These are phyloP conservation scores for Cutaneotrichosporon sp. DNA, from an alignment of 1,284 basidiomycete genomes.

Conservation along the genomic window DNA sequence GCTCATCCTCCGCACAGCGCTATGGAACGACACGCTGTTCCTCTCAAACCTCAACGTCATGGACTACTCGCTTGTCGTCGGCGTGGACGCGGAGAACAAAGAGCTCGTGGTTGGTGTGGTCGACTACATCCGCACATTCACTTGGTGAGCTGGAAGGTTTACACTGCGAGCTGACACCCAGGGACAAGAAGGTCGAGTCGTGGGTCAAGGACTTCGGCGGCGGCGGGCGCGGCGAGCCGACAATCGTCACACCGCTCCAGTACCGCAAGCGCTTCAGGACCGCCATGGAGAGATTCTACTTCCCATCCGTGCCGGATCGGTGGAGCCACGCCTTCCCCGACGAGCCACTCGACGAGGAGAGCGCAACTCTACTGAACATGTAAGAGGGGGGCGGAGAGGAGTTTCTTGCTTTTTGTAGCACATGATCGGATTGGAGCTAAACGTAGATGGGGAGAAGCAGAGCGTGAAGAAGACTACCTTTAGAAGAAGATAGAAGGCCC, in stretches of 20 bases:
- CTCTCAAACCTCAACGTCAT: conserved; percentile 95
- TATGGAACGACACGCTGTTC: conserved; percentile 89
- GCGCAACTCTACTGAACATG: conserved; percentile 10
- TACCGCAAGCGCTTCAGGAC: conserved; percentile 77
- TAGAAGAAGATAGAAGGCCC: not conserved
- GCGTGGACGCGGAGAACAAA: conserved; percentile 78
- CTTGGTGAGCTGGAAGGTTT: conserved; percentile 54
- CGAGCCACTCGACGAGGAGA: conserved; percentile 15
- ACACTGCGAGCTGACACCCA: conserved; percentile 5
- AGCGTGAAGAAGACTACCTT: not conserved
- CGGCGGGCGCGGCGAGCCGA: conserved; percentile 79
- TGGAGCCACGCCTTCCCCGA: conserved; percentile 34
- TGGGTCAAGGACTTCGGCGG: conserved; percentile 94
- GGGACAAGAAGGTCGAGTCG: conserved; percentile 97
- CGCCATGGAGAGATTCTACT: conserved; percentile 85
- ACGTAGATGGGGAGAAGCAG: not conserved
- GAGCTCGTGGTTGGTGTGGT: conserved; percentile 96
- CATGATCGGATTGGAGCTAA: not conserved
- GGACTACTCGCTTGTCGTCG: conserved; percentile 98
- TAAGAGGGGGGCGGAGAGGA: not conserved
- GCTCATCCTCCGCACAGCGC: conserved; percentile 81
- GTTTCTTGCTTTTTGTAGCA: not conserved
- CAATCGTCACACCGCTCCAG: conserved; percentile 73
- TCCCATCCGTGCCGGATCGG: conserved; percentile 57
- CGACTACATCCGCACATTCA: conserved; percentile 55